Evolutionary conservation across 2,329 filamentous ascomycete genomes (phyloP).

Genomic region (Xylariomycetidae sp.): DNA sequence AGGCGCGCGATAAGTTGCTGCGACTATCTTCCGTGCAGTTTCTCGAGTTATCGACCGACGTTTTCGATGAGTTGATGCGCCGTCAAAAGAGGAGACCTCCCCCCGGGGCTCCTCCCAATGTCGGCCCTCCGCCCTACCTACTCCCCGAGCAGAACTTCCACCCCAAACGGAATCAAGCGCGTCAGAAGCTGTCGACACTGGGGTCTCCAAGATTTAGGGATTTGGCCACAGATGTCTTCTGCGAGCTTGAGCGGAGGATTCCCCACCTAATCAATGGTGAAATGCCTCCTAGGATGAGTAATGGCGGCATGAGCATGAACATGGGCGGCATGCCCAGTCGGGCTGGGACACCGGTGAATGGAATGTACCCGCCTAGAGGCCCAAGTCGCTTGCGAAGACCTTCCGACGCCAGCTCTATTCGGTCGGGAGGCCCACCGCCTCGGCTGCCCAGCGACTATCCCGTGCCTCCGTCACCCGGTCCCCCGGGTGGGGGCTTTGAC

Average conservation of each 20-base stretch:
- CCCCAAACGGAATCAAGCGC: conserved; percentile 95
- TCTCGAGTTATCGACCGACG: conserved; percentile 94
- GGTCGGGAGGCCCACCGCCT: conserved; percentile 32
- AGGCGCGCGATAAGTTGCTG: conserved; percentile 89
- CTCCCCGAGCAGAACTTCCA: conserved; percentile 86
- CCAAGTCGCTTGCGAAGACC: conserved; percentile 46
- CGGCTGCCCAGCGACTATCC: conserved; percentile 38
- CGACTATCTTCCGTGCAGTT: conserved; percentile 89
- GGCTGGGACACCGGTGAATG: conserved; percentile 57
- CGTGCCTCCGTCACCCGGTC: conserved; percentile 54
- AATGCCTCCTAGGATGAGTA: conserved; percentile 57
- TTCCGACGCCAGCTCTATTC: conserved; percentile 58
- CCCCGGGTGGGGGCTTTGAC: conserved; percentile 59
- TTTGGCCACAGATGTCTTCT: conserved; percentile 91
- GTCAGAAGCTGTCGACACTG: conserved; percentile 87
- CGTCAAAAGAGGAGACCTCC: conserved; percentile 63
- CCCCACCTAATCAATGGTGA: conserved; percentile 70
- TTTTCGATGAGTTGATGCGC: conserved; percentile 89
- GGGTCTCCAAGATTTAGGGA: conserved; percentile 83
- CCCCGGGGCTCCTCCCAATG: conserved; percentile 43
- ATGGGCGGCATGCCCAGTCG: conserved; percentile 52
- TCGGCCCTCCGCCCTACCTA: conserved; percentile 63
- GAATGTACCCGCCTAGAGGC: conserved; percentile 43
- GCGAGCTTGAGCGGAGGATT: conserved; percentile 85
- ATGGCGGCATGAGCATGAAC: too few species aligned